Evolutionary conservation across 805 yeast genomes (phyloP), one percentile per base, ranked within the genome.

Genomic region (Zygoascus flipseniorum): DNA sequence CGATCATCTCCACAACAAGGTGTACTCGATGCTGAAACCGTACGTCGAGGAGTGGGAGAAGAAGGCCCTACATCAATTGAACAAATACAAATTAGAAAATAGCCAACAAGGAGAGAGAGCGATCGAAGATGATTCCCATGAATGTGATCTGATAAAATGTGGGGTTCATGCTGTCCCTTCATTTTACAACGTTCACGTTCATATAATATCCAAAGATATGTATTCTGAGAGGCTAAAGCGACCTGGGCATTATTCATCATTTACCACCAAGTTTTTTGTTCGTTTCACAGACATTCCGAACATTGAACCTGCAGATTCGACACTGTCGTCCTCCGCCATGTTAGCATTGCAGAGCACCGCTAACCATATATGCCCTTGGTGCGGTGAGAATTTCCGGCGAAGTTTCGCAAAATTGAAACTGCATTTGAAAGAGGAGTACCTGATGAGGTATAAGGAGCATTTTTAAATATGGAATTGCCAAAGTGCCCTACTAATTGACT

Each of bases 101-200:
- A 18, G n/a, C 9, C 18, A 44, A 60, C 52, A n/a, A 50, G 49
- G 32, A 28, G 16, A 8, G 11, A 31, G n/a, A 3, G 18, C 8
- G 4, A 16, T 3, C 13, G 47, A 46, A 26, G 16, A 35, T 14
- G 54, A 51, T 2, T 16, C 16, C 5, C 44, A 59, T 14, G 37
- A 50, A 14, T 5, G 8, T 35, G 61, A 63, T 5, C 56, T 59
- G n/a, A 52, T 85, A 8, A 69, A 71, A 55, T 76, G 75, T 8
- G 92, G 95, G 0, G 75, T 86, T 26, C 95, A 87, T 66, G 67
- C 85, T 4, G 75, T 76, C 1, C 95, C 95, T 2, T 82, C 89
- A 0, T 64, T 86, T 75, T 68, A 67, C 42, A 85, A 87, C 63
- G 60, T 86, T 46, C 95, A 87, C 62, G 70, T 87, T 18, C 95